phyloP scores from a whole-genome alignment of 805 yeast genomes.

The Wickerhamiella shivajii region DNA sequence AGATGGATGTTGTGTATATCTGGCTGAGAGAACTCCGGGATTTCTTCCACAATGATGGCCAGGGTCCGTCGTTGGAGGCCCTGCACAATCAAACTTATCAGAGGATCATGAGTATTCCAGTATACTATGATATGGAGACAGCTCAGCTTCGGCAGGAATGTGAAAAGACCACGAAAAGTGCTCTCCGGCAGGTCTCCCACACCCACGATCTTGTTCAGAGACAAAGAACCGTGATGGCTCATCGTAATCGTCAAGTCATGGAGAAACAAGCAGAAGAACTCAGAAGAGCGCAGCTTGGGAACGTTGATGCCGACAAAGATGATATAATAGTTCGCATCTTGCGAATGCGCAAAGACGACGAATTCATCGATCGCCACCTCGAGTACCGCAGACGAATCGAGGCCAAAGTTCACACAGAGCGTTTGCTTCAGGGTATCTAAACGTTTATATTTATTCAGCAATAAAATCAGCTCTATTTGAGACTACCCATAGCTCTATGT shows the following conservation, averaged over 20 bases:
- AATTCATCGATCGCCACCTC: conserved; percentile 43
- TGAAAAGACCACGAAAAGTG: conserved; percentile 40
- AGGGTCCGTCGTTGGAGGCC: conserved; percentile 58
- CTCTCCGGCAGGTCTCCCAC: conserved; percentile 33
- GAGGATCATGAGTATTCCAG: conserved; percentile 46
- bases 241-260: conserved; percentile 46
- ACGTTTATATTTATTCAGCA: too few relatives aligned
- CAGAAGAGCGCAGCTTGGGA: conserved; percentile 31
- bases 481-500: too few relatives aligned
- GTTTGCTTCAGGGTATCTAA: conserved; percentile 19
- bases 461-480: too few relatives aligned
- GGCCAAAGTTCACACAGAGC: conserved; percentile 39
- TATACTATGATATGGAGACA: conserved; percentile 41
- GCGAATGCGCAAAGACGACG: conserved; percentile 46
- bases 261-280: conserved; percentile 34
- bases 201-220: conserved; percentile 38
- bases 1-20: conserved; percentile 50
- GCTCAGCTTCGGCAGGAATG: conserved; percentile 40
- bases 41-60: conserved; percentile 68
- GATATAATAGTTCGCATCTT: conserved; percentile 61
- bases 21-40: conserved; percentile 62
- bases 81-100: conserved; percentile 52
- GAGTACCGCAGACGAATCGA: conserved; percentile 48
- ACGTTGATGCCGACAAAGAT: conserved; percentile 33
- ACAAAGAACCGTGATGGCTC: conserved; percentile 54